Conservation (phyloP, 441 rosid species). For the Eugenia klotzschiana region DNA sequence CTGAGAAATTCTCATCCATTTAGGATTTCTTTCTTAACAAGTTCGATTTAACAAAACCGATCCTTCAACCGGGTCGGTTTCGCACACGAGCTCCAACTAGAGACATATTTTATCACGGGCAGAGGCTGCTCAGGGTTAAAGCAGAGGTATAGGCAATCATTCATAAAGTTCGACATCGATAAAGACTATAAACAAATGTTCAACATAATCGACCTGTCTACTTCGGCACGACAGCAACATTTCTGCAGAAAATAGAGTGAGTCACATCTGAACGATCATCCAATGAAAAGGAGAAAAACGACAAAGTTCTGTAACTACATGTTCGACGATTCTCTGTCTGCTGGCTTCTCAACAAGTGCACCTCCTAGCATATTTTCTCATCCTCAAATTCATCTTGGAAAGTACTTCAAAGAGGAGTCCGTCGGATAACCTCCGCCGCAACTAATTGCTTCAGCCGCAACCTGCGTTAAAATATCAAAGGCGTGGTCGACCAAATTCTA, state of each 20-base stretch:
- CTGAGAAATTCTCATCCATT: too few relatives aligned
- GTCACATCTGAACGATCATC: background rate
- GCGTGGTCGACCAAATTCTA: background rate
- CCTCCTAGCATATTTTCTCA: constrained; percentile 74
- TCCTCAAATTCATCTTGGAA: constrained; percentile 71
- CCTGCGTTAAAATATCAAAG: constrained; percentile 11
- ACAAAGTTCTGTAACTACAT: constrained; percentile 21
- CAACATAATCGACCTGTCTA: background rate
- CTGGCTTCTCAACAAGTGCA: constrained; percentile 74
- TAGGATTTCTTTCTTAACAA: too few relatives aligned
- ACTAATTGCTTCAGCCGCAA: constrained; percentile 54
- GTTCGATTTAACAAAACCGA: too few relatives aligned
- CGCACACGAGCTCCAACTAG: too few relatives aligned
- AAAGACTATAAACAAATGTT: background rate
- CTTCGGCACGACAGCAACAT: constrained; percentile 81
- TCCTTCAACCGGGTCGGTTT: too few relatives aligned
- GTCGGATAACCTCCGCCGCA: constrained; percentile 86
- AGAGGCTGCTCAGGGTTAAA: background rate
- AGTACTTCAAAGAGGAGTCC: constrained; percentile 77
- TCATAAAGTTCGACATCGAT: background rate
- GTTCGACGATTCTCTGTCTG: constrained; percentile 22
- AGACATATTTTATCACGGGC: background rate
- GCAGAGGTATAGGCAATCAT: background rate
- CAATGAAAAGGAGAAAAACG: background rate
- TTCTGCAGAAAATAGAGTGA: constrained; percentile 31